Evolutionary conservation across 2,329 filamentous ascomycete genomes (phyloP).

Genomic region (Tolypocladium endophyticum): DNA sequence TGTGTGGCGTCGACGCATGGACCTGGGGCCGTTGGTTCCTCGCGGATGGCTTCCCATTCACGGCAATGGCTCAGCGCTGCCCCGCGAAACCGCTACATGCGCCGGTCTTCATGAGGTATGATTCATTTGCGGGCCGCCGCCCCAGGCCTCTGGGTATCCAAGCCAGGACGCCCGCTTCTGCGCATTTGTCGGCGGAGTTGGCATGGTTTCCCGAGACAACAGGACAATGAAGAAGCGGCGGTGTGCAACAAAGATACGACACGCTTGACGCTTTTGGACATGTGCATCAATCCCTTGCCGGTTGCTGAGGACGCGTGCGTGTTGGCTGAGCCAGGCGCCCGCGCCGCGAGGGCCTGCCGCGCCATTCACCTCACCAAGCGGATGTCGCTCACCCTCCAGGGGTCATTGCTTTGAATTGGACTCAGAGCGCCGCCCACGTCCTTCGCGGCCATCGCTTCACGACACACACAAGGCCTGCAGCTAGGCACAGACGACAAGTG

Average conservation of each 20-base stretch:
- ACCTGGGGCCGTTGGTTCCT: background rate
- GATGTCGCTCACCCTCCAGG: background rate
- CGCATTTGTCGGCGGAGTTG: background rate
- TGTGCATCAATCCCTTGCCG: background rate
- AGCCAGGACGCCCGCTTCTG: background rate
- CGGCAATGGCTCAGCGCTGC: background rate
- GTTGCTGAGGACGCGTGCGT: background rate
- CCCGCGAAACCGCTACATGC: background rate
- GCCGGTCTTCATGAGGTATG: background rate
- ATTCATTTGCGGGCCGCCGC: background rate
- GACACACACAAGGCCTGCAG: background rate
- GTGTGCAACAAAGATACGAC: background rate
- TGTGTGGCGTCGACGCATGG: background rate
- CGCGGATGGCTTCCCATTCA: background rate
- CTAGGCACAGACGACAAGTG: background rate
- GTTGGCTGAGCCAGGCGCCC: background rate
- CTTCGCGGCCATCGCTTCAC: background rate
- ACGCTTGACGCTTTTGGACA: background rate
- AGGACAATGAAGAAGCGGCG: background rate
- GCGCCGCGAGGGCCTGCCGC: background rate
- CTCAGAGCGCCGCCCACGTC: background rate
- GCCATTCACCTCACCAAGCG: background rate
- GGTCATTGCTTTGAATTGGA: background rate
- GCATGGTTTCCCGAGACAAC: background rate
- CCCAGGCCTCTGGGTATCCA: background rate